Evolutionary conservation across 257 asterid genomes (phyloP).

Genomic region (Leonotis leonurus): DNA sequence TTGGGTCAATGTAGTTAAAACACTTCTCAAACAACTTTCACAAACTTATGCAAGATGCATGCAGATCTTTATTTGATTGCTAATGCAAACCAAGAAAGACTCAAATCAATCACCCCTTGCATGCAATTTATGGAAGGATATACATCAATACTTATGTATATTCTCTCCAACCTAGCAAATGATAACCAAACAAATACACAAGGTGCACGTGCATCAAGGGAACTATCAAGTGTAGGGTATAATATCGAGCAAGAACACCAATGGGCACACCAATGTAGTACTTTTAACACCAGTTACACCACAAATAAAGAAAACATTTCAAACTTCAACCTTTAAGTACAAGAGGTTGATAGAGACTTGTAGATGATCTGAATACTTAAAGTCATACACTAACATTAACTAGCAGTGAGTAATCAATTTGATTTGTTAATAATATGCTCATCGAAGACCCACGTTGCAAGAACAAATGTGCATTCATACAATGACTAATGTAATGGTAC

Average conservation of each 20-base stretch:
- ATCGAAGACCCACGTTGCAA: not conserved
- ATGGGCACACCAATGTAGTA: not conserved
- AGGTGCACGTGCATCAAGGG: not conserved
- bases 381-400: not conserved
- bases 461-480: not conserved
- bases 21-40: not conserved
- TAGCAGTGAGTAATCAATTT: not conserved
- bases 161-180: too few relatives aligned
- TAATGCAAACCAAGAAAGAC: conserved; percentile 4
- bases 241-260: not conserved
- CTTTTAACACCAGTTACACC: not conserved
- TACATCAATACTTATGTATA: too few relatives aligned
- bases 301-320: not conserved
- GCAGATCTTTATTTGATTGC: too few relatives aligned
- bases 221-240: not conserved
- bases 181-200: not conserved
- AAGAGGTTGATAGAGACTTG: not conserved
- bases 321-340: not conserved
- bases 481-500: not conserved
- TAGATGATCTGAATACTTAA: not conserved
- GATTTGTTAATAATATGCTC: not conserved
- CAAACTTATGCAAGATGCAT: not conserved
- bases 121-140: not conserved
- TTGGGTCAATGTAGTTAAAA: too few relatives aligned
- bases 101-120: not conserved